Conservation (phyloP, 768 basidiomycete genomes). For the Trametes punicea region DNA sequence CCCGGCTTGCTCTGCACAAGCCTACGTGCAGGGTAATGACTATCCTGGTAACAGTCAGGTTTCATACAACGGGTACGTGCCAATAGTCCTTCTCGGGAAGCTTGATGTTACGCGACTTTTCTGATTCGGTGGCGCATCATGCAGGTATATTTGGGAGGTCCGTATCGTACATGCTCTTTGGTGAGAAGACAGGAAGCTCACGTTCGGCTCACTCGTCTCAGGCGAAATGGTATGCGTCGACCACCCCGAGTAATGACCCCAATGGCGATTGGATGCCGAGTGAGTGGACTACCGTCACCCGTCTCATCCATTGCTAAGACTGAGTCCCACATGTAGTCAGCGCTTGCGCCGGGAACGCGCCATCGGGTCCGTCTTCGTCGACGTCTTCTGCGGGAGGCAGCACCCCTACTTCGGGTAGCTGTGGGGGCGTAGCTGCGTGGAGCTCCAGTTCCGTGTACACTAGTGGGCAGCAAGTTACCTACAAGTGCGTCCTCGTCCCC, state of each 20-base stretch:
- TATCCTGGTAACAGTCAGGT: slow-evolving; percentile 53
- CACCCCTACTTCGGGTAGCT: slow-evolving; percentile 33
- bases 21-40: slow-evolving; percentile 44
- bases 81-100: not conserved
- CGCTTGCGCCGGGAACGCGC: slow-evolving; percentile 43
- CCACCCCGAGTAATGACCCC: slow-evolving; percentile 43
- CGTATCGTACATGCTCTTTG: not conserved
- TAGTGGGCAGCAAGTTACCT: slow-evolving; percentile 51
- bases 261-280: slow-evolving; percentile 65
- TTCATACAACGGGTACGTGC: slow-evolving; percentile 52
- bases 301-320: not conserved
- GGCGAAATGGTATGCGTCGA: slow-evolving; percentile 60
- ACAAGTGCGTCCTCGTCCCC: slow-evolving; percentile 38
- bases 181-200: not conserved
- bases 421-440: slow-evolving; percentile 53
- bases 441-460: slow-evolving; percentile 43
- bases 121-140: not conserved
- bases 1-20: slow-evolving; percentile 56
- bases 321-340: slow-evolving; percentile 39
- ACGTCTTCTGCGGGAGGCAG: slow-evolving; percentile 16
- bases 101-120: slow-evolving; percentile 6
- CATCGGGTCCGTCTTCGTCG: slow-evolving; percentile 21
- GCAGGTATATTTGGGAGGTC: slow-evolving; percentile 67
- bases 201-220: slow-evolving; percentile 25
- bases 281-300: slow-evolving; percentile 30